These are phyloP conservation scores for Parastagonospora avenae DNA, from an alignment of 2,329 filamentous ascomycete species.

Conservation along the genomic window DNA sequence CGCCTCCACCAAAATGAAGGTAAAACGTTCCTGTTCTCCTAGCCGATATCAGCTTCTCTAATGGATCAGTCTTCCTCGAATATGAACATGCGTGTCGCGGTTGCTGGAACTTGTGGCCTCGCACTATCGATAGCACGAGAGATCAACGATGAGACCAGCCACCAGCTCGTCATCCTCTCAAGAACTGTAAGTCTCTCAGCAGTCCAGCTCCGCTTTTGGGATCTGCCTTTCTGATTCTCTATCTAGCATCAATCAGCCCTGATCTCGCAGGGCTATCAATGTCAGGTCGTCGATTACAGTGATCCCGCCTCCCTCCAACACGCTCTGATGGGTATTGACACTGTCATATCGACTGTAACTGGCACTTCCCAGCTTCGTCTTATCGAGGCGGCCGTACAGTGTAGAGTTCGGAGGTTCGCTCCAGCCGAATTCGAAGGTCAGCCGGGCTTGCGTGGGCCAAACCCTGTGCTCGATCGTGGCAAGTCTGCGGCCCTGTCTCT, in stretches of 20 bases:
- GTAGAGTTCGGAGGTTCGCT: constrained; percentile 70
- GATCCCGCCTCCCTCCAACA: constrained; percentile 64
- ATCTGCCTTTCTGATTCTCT: constrained; percentile 2
- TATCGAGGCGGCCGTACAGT: constrained; percentile 71
- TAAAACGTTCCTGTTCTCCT: neutral
- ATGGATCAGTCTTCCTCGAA: constrained; percentile 5
- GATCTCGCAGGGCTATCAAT: constrained; percentile 64
- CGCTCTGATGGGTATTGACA: constrained; percentile 72
- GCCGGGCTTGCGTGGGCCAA: constrained; percentile 58
- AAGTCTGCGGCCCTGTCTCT: constrained; percentile 62
- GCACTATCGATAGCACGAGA: constrained; percentile 63
- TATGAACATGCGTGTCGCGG: constrained; percentile 64
- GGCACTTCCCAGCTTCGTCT: constrained; percentile 70
- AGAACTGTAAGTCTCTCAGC: constrained; percentile 58
- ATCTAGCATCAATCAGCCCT: constrained; percentile 61
- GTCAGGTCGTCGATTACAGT: constrained; percentile 71
- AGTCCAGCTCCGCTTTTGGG: neutral
- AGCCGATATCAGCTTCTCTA: neutral
- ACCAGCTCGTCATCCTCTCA: constrained; percentile 74
- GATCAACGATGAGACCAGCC: constrained; percentile 65
- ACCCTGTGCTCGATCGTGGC: constrained; percentile 67
- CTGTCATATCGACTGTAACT: constrained; percentile 75
- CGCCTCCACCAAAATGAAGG: constrained; percentile 1
- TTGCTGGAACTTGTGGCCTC: constrained; percentile 66
- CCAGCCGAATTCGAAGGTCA: constrained; percentile 77